Evolutionary conservation across 2,329 filamentous ascomycete genomes (phyloP).

Genomic region (Penicillium paneum): DNA sequence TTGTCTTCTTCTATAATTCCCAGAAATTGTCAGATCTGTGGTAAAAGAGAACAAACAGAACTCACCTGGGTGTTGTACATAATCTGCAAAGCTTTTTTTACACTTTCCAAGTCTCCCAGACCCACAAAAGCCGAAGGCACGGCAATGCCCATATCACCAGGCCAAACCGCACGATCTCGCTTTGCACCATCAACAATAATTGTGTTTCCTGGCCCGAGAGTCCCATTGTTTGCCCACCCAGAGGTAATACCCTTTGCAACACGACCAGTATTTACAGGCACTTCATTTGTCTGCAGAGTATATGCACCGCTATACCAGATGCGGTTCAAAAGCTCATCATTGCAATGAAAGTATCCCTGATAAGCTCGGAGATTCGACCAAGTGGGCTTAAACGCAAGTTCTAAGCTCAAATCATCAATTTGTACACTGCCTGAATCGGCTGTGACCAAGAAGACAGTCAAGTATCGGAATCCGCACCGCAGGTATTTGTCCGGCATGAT

Average conservation of each 20-base stretch:
- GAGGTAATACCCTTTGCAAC: constrained; percentile 27
- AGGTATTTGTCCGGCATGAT: constrained; percentile 40
- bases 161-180: constrained; percentile 45
- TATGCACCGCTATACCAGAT: constrained; percentile 58
- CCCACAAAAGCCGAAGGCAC: constrained; percentile 46
- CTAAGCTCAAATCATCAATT: constrained; percentile 41
- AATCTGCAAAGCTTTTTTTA: constrained; percentile 47
- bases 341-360: constrained; percentile 53
- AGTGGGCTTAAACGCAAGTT: constrained; percentile 50
- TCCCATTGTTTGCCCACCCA: constrained; percentile 43
- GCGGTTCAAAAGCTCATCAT: constrained; percentile 52
- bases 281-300: constrained; percentile 50
- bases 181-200: constrained; percentile 47
- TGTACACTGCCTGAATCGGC: constrained; percentile 32
- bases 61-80: constrained; percentile 45
- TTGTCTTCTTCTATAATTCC: constrained; percentile 22
- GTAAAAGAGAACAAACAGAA: too few species aligned
- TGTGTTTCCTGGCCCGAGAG: constrained; percentile 39
- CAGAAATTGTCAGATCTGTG: background rate
- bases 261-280: constrained; percentile 39
- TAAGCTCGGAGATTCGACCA: constrained; percentile 54
- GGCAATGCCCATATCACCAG: constrained; percentile 52
- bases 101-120: constrained; percentile 46
- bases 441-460: constrained; percentile 42
- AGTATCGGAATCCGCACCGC: constrained; percentile 47